Base-by-base conservation (phyloP, 495 filamentous ascomycete species). In the Aspergillus homomorphus region DNA sequence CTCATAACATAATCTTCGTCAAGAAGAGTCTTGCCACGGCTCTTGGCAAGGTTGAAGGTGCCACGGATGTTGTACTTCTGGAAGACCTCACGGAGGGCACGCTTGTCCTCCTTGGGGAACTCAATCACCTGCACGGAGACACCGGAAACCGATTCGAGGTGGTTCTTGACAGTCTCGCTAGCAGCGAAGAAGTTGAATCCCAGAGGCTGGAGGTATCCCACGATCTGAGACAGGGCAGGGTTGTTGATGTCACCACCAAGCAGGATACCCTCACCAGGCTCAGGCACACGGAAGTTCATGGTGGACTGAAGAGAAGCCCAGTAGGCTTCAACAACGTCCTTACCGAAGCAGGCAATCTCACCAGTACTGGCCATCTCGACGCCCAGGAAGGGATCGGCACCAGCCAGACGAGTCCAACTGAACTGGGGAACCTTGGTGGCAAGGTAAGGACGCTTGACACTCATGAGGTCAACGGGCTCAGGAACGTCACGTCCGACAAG, bases 1-100 rank as follows among this genome's bases (percentile, higher is more conserved):
- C 94, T 86, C 94, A 98, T 98, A 48, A 98, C 92, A 63, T 98
- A 98, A 76, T 98, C 93, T 62, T 93, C 91, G 69, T 98, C 94
- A 53, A 89, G 77, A 58, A 91, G 77, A 22, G 87, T 92, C 80
- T 92, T 91, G 54, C 84, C 94, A 62, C 93, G 80, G 56, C 82
- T 84, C 69, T 86, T 86, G 53, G 92, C 92, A 65, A 98, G 78
- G 77, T 98, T 98, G 83, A 98, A 98, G 51, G 92, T 89, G 61
- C 95, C 95, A 30, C 87, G 84, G 74, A 98, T 94, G 68, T 97
- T 86, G 73, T 97, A 91, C 81, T 96, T 96, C 83, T 92, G 77
- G 80, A 98, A 98, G 41, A 97, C 95, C 68, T 96, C 90, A 60
- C 94, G 85, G 57, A 98, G 84, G 43, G 91, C 90, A 58, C 94